A percentile compares a stretch with the other conserved stretches of the same genome.
Conservation (phyloP, 1,139 yeast species). For the Sugiyamaella neomexicana region DNA sequence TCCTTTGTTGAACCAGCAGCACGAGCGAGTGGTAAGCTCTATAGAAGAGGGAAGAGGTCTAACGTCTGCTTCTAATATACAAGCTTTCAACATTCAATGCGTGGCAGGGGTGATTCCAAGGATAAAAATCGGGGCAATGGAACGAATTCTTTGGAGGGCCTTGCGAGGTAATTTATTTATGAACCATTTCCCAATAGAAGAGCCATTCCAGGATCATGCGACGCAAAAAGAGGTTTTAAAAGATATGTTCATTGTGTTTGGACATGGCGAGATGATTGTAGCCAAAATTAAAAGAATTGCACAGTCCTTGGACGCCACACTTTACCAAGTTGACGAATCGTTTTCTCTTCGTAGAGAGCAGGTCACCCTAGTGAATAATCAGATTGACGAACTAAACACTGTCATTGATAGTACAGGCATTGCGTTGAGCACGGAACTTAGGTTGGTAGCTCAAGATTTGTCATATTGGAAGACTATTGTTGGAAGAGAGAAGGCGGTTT, state of each 20-base stretch:
- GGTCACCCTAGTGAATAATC: constrained; percentile 56
- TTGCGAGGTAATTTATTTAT: constrained; percentile 85
- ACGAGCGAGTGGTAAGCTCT: not conserved
- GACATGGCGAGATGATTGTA: constrained; percentile 79
- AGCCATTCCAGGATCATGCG: constrained; percentile 54
- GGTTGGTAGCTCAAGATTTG: constrained; percentile 75
- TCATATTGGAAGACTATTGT: constrained; percentile 68
- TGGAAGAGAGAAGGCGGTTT: constrained; percentile 71
- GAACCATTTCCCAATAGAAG: constrained; percentile 66
- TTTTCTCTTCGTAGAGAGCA: constrained; percentile 57
- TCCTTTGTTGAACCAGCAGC: constrained; percentile 26
- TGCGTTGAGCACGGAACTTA: constrained; percentile 73
- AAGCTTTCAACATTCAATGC: constrained; percentile 49
- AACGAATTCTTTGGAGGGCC: constrained; percentile 89
- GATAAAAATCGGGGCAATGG: constrained; percentile 66
- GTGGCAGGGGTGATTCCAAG: constrained; percentile 85
- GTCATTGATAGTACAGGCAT: constrained; percentile 72
- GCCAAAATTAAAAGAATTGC: constrained; percentile 71
- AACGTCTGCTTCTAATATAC: constrained; percentile 18
- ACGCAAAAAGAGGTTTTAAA: constrained; percentile 54
- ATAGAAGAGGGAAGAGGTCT: constrained; percentile 21
- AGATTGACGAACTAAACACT: constrained; percentile 60
- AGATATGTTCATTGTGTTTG: constrained; percentile 78
- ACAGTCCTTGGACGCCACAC: constrained; percentile 78
- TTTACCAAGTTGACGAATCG: constrained; percentile 67